phyloP scores from a whole-genome alignment of 306 rosid species.

The Bauhinia variegata region DNA sequence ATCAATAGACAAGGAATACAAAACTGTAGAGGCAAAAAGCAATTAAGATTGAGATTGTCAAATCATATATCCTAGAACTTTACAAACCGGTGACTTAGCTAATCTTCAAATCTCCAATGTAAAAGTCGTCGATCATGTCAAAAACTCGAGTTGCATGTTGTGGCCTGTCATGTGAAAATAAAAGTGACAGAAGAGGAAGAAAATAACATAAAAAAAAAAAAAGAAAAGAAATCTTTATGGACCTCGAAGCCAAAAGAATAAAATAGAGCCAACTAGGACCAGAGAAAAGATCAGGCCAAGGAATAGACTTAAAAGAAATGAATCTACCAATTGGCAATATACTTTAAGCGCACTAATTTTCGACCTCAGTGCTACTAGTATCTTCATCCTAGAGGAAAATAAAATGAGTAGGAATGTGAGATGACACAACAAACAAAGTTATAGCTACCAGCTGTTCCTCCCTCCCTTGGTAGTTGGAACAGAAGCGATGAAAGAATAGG shows the following conservation, averaged over 20 bases:
- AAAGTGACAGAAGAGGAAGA: conserved; percentile 10
- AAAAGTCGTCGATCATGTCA: conserved; percentile 89
- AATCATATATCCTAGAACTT: conserved; percentile 19
- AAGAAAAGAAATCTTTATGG: not conserved
- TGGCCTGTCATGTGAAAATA: conserved; percentile 60
- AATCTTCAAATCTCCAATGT: conserved; percentile 68
- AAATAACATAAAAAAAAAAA: not conserved
- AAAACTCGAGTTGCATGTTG: conserved; percentile 92
- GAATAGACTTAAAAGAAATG: not conserved
- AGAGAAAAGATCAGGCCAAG: conserved; percentile 8
- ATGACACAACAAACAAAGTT: too few species aligned
- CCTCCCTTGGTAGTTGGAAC: too few species aligned
- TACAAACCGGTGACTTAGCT: conserved; percentile 18
- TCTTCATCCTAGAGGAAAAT: too few species aligned
- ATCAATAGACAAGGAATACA: conserved; percentile 11
- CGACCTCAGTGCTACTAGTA: conserved; percentile 3
- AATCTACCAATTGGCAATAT: not conserved
- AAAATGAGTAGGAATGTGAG: too few species aligned
- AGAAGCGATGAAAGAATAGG: too few species aligned
- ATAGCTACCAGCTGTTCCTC: too few species aligned
- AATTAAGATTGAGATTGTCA: conserved; percentile 28
- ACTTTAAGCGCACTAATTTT: not conserved
- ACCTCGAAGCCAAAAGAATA: conserved; percentile 14
- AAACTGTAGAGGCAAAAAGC: conserved; percentile 23
- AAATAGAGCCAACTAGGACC: conserved; percentile 6